A percentile compares a stretch with the other conserved stretches of the same genome.
phyloP scores from a whole-genome alignment of 1,139 yeast genomes.

The Yamadazyma mexicana region DNA sequence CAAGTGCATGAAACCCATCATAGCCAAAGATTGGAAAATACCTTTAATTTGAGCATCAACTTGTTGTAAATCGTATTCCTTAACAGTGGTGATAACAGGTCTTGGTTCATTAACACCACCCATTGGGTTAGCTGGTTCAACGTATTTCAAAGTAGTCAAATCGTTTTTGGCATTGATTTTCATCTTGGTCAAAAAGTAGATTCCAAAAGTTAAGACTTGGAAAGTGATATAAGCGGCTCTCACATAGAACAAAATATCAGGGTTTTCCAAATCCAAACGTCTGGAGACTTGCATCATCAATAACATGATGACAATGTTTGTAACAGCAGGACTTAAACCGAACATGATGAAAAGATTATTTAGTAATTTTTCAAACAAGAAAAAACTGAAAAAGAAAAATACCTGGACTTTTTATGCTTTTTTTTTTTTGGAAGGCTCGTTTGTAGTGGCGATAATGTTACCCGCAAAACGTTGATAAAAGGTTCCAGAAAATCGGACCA shows the following conservation, averaged over 20 bases:
- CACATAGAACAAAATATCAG: constrained; percentile 69
- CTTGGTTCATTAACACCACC: constrained; percentile 70
- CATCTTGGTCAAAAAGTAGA: constrained; percentile 65
- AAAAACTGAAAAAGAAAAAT: no score
- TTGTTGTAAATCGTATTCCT: constrained; percentile 91
- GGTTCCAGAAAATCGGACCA: constrained; percentile 2
- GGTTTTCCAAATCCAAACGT: constrained; percentile 86
- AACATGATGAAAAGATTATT: constrained; percentile 15
- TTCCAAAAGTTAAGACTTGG: constrained; percentile 61
- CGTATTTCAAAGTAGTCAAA: constrained; percentile 87
- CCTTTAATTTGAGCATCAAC: constrained; percentile 77
- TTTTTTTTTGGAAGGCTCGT: background rate
- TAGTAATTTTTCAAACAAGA: background rate
- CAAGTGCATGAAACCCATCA: constrained; percentile 98
- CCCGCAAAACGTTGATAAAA: constrained; percentile 5
- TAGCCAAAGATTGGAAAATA: constrained; percentile 85
- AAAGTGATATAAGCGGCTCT: constrained; percentile 72
- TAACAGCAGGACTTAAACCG: constrained; percentile 78
- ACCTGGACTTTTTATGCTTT: background rate
- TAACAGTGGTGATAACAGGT: constrained; percentile 86
- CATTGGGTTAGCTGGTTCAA: constrained; percentile 82
- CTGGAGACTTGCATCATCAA: constrained; percentile 97
- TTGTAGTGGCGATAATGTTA: constrained; percentile 3
- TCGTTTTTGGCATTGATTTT: constrained; percentile 77
- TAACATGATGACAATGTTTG: constrained; percentile 88